Evolutionary conservation across 2,329 filamentous ascomycete species (phyloP), one percentile per base, ranked within the genome.

Genomic region (Beauveria rudraprayagi): DNA sequence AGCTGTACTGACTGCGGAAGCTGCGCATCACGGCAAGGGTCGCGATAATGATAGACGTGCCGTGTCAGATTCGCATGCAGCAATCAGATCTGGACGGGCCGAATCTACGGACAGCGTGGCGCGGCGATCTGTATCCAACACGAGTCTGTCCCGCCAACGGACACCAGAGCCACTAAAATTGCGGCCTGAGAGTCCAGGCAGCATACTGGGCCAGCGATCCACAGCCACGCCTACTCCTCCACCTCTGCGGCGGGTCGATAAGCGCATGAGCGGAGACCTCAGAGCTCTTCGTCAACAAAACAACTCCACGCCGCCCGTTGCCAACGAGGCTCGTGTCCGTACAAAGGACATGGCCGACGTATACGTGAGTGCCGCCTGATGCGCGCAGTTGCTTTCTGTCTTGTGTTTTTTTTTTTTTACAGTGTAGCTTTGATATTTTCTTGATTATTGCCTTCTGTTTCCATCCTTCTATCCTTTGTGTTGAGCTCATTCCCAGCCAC

Each of bases 331-430:
- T 79, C 92, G 91, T 78, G 87, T 85, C 77, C 90, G 90, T 74
- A 79, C 88, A 72, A 88, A 86, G 80, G 89, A 87, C 77, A 96
- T 96, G 91, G 83, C 90, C 74, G 91, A 96, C 81, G 88, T 96
- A 78, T 96, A 90, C 79, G 92, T 96, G 84, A 88, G 91, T 89
- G 59, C 43, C 67, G 66, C 62, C 64, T 65, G 63, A 65, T 59
- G 63, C 63, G 62, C 56, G 37, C 30, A 26, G 56, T 26, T 43
- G n/a, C 47, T 63, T 64, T 60, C 56, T 63, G 64, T 60, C 56
- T 24, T 53, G 40, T 8, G 50, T 48, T 41, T 50, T 34, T 8
- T 52, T 48, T 41, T 50, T 34, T 7, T 16, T 30, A 30, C 41
- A 28, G 44, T 56, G 54, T 24, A 11, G 37, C 34, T 44, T 59